Conservation (phyloP, 371 early-diverging fungal genomes). For the Circinella minor region DNA sequence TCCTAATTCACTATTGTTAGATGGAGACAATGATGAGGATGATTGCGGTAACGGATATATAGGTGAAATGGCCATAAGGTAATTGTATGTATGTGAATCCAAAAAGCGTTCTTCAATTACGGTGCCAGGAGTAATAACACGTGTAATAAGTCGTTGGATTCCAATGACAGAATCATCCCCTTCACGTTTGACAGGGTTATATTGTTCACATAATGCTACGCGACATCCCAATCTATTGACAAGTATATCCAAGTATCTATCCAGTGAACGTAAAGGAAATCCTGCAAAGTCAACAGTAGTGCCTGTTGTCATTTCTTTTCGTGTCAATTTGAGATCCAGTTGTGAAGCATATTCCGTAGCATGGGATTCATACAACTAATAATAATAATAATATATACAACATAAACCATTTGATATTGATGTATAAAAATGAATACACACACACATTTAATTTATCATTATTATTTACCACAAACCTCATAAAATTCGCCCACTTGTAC, state of each 20-base stretch:
- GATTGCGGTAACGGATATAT: too few relatives aligned
- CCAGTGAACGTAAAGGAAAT: conserved; percentile 73
- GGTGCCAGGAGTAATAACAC: conserved; percentile 91
- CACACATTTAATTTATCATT: not conserved
- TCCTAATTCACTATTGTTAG: conserved; percentile 46
- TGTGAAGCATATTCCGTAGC: conserved; percentile 71
- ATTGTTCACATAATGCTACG: conserved; percentile 91
- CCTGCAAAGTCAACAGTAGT: conserved; percentile 72
- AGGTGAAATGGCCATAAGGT: conserved; percentile 61
- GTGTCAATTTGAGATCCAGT: conserved; percentile 71
- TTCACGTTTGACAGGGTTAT: conserved; percentile 33
- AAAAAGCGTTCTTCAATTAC: conserved; percentile 76
- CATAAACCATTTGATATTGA: too few relatives aligned
- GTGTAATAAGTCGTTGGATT: conserved; percentile 70
- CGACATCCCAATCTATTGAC: conserved; percentile 69
- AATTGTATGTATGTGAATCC: conserved; percentile 68
- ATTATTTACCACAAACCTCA: conserved; percentile 57
- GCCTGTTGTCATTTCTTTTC: conserved; percentile 50
- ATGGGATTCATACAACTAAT: conserved; percentile 77
- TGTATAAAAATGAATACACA: not conserved
- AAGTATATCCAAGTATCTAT: conserved; percentile 80
- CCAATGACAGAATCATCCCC: conserved; percentile 43
- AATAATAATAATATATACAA: not conserved
- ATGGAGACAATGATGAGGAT: not conserved
- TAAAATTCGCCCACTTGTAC: conserved; percentile 95